phyloP scores from a whole-genome alignment of 108 stramenopile genomes.

The Pseudonitzschia pungens region DNA sequence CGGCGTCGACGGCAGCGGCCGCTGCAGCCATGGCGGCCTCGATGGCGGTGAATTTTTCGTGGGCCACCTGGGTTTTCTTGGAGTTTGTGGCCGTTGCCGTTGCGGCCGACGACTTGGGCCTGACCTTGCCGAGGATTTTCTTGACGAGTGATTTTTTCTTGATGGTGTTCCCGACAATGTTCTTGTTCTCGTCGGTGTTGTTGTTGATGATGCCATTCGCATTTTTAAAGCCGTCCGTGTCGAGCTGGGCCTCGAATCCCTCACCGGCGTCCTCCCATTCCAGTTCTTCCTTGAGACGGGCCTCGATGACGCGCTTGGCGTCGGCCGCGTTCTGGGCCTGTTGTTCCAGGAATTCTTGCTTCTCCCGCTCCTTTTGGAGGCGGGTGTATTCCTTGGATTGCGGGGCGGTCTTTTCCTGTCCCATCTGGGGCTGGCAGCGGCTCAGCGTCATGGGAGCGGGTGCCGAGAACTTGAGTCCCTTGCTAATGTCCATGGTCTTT shows the following conservation, averaged over 20 bases:
- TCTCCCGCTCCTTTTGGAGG: slow-evolving; percentile 7
- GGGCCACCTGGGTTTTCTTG: not conserved
- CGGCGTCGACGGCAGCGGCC: slow-evolving; percentile 8
- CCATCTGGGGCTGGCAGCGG: slow-evolving; percentile 33
- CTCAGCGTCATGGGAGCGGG: slow-evolving; percentile 41
- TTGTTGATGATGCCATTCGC: not conserved
- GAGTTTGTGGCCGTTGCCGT: not conserved
- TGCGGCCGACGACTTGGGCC: slow-evolving; percentile 10
- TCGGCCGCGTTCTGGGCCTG: slow-evolving; percentile 9
- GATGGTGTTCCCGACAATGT: not conserved
- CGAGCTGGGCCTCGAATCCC: slow-evolving; percentile 35
- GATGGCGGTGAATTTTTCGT: slow-evolving; percentile 7
- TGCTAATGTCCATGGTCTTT: slow-evolving; percentile 28
- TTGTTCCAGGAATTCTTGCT: slow-evolving; percentile 7
- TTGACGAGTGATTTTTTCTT: slow-evolving; percentile 33
- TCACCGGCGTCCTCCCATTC: slow-evolving; percentile 19
- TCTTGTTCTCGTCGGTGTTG: not conserved
- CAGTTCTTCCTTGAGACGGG: slow-evolving; percentile 16
- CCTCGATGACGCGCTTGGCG: slow-evolving; percentile 6
- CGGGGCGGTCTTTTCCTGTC: slow-evolving; percentile 34
- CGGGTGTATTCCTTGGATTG: slow-evolving; percentile 23
- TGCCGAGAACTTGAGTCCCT: slow-evolving; percentile 24
- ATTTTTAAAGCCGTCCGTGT: not conserved
- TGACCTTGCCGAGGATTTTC: slow-evolving; percentile 28
- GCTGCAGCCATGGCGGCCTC: slow-evolving; percentile 12